Conservation (phyloP, 495 filamentous ascomycete genomes). For the Aspergillus cristatus region DNA sequence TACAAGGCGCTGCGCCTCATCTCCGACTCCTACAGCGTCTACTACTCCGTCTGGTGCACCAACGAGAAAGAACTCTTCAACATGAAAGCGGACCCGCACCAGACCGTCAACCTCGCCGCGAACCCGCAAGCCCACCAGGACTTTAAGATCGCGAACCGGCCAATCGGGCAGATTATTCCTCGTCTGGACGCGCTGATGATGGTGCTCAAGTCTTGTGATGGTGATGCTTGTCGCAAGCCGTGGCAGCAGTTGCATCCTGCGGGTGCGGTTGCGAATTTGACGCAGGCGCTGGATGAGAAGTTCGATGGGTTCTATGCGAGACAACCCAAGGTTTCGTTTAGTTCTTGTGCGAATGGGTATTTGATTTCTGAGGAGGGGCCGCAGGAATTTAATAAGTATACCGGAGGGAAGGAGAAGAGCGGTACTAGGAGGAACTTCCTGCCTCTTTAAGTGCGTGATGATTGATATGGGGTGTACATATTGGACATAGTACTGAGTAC, state of each 20-base stretch:
- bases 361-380: conserved; percentile 52
- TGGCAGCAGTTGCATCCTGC: conserved; percentile 48
- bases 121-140: conserved; percentile 10
- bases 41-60: conserved; percentile 54
- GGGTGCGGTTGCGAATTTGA: conserved; percentile 28
- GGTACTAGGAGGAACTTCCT: too few relatives aligned
- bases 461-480: too few relatives aligned
- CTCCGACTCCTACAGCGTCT: conserved; percentile 40
- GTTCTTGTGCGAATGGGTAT: conserved; percentile 51
- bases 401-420: conserved; percentile 3
- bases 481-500: too few relatives aligned
- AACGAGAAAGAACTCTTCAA: conserved; percentile 52
- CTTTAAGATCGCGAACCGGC: conserved; percentile 15
- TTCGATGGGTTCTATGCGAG: conserved; percentile 51
- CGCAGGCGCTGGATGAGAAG: conserved; percentile 30
- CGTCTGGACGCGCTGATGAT: conserved; percentile 51
- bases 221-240: conserved; percentile 39
- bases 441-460: too few relatives aligned
- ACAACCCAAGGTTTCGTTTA: conserved; percentile 45
- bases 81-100: conserved; percentile 45
- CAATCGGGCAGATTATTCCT: conserved; percentile 28
- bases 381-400: conserved; percentile 27
- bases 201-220: conserved; percentile 52
- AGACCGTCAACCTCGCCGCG: conserved; percentile 42
- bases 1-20: conserved; percentile 52